Base-by-base conservation (phyloP, 192 early-diverging fungal species). In the Chytriomyces sp. region DNA sequence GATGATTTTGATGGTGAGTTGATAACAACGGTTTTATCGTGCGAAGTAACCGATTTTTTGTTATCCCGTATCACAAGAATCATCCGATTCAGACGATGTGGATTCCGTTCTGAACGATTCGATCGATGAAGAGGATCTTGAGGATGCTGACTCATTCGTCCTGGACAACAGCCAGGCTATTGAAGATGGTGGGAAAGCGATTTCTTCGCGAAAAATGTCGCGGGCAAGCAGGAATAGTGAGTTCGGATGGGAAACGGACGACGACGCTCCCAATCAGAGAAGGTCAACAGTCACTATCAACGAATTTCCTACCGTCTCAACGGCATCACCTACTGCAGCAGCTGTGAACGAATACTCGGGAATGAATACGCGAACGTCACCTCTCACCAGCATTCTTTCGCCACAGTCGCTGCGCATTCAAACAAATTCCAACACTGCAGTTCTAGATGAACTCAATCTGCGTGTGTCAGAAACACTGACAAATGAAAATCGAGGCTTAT, bases 261-360 rank as follows among this genome's bases (percentile, higher is more conserved):
- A 57, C 13, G 53, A 57, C 20, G 5, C 53, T n/a, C 53, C 53
- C 53, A 57, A 57, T 20, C 71, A 18, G 35, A 28, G 73, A 10
- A n/a, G 63, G 24, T 75, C 73, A 7, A 75, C 63, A 13, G 73
- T 75, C 10, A 75, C 73, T 13, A 75, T 75, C 63, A 65, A 64
- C 26, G 64, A 75, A 28, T 20, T 45, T 35, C n/a, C 9, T 10
- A 60, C 20, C 9, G 18, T 26, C 13, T 71, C 69, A 10, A 7
- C 46, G 8, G 20, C 13, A 9, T 62, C 59, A 28, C 60, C 65
- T 47, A 28, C 20, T 13, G 65, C 24, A 20, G 65, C 65, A n/a
- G 46, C 28, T 18, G 65, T 67, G 16, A 20, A 45, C 65, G 65
- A 67, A 23, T 47, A 45, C 18, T 45, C 46, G 45, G 65, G 65